Percentiles rank a stretch among this genome's conserved stretches.
phyloP scores from a whole-genome alignment of 2,329 filamentous ascomycete genomes.

The Lachnellula hyalina region DNA sequence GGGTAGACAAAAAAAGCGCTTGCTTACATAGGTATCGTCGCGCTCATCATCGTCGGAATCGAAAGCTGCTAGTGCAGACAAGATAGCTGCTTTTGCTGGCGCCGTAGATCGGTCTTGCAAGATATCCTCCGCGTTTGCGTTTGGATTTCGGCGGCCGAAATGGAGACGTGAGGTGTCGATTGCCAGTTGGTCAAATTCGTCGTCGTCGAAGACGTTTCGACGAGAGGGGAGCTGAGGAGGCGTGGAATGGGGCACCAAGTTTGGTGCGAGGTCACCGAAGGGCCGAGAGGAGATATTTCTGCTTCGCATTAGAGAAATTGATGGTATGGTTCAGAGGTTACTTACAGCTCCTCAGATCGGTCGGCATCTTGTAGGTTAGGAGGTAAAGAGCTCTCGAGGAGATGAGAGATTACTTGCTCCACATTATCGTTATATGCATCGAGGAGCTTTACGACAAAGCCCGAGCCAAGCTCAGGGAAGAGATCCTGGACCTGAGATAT shows the following conservation, averaged over 20 bases:
- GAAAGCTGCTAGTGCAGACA: constrained; percentile 82
- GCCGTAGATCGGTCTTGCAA: constrained; percentile 59
- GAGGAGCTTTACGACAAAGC: constrained; percentile 72
- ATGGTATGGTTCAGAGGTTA: background rate
- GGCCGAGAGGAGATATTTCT: constrained; percentile 22
- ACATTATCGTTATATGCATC: constrained; percentile 73
- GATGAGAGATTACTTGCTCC: constrained; percentile 73
- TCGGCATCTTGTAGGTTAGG: constrained; percentile 60
- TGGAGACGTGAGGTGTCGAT: constrained; percentile 65
- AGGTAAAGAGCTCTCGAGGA: constrained; percentile 74
- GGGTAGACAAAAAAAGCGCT: too few species aligned
- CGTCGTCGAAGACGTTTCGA: constrained; percentile 73
- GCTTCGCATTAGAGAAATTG: constrained; percentile 13
- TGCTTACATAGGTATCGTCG: constrained; percentile 74
- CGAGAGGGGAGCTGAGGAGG: constrained; percentile 52
- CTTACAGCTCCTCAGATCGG: constrained; percentile 49
- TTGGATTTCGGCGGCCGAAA: constrained; percentile 65
- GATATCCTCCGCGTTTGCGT: constrained; percentile 65
- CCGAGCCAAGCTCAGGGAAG: constrained; percentile 80
- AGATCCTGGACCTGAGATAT: constrained; percentile 90
- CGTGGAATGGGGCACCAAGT: constrained; percentile 55
- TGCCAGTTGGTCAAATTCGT: constrained; percentile 69
- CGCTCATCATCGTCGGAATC: constrained; percentile 94
- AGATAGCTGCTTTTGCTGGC: constrained; percentile 76
- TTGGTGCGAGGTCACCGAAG: constrained; percentile 30